Evolutionary conservation across 306 rosid genomes (phyloP), one percentile per base, ranked within the genome.

Genomic region (Mimosa pudica): DNA sequence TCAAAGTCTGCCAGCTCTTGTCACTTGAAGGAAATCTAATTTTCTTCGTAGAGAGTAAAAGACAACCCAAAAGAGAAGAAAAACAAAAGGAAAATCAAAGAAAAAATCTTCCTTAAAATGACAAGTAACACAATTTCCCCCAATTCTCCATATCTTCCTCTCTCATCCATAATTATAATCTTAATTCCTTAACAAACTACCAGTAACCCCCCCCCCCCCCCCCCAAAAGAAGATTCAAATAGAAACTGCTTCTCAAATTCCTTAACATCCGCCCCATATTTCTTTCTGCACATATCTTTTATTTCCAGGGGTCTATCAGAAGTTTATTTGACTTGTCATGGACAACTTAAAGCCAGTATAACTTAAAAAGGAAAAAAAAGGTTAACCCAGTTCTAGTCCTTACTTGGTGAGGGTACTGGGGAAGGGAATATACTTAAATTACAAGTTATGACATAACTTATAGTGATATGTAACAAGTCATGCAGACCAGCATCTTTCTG

Each of bases 271-370:
- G 51, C 14, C 49, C 13, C 49, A 38, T 38, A 67, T 67, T 67
- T n/a, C 70, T 65, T 36, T 65, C 49, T 17, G 38, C 32, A 17
- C 32, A 41, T 18, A 67, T 67, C 48, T 7, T 41, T 66, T 38
- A 66, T 16, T 13, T 64, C 35, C 70, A 64, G 70, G 70, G 70
- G 46, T 35, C 70, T 7, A 64, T 14, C 46, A 64, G 20, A 63
- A 64, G 20, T 35, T 14, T 64, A 64, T 33, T 62, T 64, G 71
- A 38, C 12, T 7, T 66, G 10, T 17, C 24, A 66, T 38, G 6
- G 24, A 66, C 17, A n/a, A 36, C 16, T 66, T 66, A 66, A 66
- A 17, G 30, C 49, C 70, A 13, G 24, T 12, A 64, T 64, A 14
- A 35, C 8, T 6, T 24, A 24, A 24, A 24, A 24, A 24, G 30